Evolutionary conservation across 1,284 basidiomycete genomes (phyloP).

Genomic region (Microbotryum intermedium): DNA sequence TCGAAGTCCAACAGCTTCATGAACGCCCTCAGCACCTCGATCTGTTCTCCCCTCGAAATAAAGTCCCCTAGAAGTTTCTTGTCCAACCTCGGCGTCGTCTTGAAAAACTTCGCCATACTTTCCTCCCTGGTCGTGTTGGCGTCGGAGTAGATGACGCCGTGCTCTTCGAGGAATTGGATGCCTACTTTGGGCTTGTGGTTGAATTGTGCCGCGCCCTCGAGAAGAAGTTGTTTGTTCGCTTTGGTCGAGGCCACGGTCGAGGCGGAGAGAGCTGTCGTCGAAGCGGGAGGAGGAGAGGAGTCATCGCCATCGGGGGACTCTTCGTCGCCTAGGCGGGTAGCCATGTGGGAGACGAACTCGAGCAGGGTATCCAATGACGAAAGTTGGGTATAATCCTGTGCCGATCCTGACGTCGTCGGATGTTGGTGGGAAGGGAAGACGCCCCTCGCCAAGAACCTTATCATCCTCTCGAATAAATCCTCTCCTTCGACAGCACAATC

Average conservation of each 20-base stretch:
- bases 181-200: constrained; percentile 94
- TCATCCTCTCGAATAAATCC: constrained; percentile 85
- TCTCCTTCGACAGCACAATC: constrained; percentile 96
- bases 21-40: constrained; percentile 77
- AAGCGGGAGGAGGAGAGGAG: not conserved
- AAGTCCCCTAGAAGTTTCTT: constrained; percentile 93
- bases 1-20: constrained; percentile 84
- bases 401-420: not conserved
- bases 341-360: constrained; percentile 79
- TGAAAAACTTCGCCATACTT: constrained; percentile 69
- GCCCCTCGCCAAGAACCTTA: constrained; percentile 71
- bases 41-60: constrained; percentile 79
- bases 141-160: constrained; percentile 57
- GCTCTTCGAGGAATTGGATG: constrained; percentile 79
- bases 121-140: constrained; percentile 45
- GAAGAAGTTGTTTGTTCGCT: constrained; percentile 73
- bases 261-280: constrained; percentile 46
- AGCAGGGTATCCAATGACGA: constrained; percentile 83
- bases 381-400: constrained; percentile 68
- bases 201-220: constrained; percentile 78
- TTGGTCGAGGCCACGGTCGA: constrained; percentile 56
- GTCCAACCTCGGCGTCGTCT: constrained; percentile 75
- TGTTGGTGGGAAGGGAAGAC: constrained; percentile 56
- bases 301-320: not conserved
- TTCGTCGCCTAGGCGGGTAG: constrained; percentile 57